phyloP scores from a whole-genome alignment of 2,329 filamentous ascomycete species.

The Tolypocladium paradoxum region DNA sequence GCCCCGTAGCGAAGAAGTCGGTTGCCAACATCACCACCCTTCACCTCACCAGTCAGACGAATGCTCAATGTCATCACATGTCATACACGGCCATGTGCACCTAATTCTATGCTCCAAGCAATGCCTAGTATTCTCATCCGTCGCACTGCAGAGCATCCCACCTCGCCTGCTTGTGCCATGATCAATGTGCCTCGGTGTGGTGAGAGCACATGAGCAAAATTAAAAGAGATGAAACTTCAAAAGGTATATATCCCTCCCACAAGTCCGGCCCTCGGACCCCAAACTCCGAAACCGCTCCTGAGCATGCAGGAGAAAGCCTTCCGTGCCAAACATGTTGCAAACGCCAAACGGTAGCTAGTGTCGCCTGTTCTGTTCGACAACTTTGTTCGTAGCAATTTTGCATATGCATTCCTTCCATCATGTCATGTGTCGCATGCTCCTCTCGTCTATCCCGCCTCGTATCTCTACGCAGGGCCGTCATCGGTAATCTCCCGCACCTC shows the following conservation, averaged over 20 bases:
- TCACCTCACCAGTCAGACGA: no score
- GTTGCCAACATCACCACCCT: no score
- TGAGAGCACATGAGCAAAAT: not conserved
- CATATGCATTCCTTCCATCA: conserved; percentile 6
- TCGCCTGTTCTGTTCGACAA: not conserved
- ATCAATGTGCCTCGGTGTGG: not conserved
- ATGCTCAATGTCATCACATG: not conserved
- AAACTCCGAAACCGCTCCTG: not conserved
- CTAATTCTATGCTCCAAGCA: not conserved
- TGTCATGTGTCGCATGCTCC: not conserved
- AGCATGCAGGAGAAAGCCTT: not conserved
- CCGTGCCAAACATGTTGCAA: not conserved
- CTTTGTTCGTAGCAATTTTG: conserved; percentile 3
- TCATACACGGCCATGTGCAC: not conserved
- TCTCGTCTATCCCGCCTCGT: not conserved
- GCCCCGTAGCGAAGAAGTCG: no score
- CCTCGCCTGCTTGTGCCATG: not conserved
- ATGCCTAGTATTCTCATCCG: not conserved
- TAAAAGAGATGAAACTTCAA: not conserved
- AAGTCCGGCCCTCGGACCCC: not conserved
- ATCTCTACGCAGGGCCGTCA: conserved; percentile 22
- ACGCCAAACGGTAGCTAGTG: not conserved
- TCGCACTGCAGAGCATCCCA: not conserved
- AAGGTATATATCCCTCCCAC: not conserved
- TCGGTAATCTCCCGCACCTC: conserved; percentile 41